Evolutionary conservation across 208 protist genomes (phyloP).

Genomic region (Trypanosoma lewisi): DNA sequence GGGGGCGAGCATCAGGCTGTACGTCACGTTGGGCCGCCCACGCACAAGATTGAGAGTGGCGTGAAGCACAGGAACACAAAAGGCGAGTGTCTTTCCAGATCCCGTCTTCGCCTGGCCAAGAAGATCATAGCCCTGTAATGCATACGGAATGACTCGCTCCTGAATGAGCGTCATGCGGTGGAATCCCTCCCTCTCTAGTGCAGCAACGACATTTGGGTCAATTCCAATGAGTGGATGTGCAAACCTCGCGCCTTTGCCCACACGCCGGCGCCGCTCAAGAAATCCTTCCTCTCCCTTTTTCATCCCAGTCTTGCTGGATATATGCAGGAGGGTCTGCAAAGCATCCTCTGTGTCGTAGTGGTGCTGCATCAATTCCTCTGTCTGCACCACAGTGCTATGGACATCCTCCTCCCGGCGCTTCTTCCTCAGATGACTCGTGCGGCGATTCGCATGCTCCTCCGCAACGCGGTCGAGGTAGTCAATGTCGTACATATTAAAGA

Average conservation of each 20-base stretch:
- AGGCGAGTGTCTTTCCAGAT: constrained; percentile 94
- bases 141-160: constrained; percentile 90
- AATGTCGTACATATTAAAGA: constrained; percentile 79
- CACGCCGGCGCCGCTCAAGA: constrained; percentile 25
- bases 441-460: constrained; percentile 69
- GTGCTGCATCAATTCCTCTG: constrained; percentile 34
- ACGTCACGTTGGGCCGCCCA: constrained; percentile 50
- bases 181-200: constrained; percentile 70
- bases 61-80: constrained; percentile 95
- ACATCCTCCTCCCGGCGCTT: constrained; percentile 21
- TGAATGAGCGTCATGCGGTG: constrained; percentile 93
- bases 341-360: constrained; percentile 31
- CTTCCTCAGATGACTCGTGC: constrained; percentile 34
- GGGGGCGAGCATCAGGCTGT: constrained; percentile 84
- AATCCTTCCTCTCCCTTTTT: constrained; percentile 21
- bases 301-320: background rate
- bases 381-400: constrained; percentile 22
- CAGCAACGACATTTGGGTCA: constrained; percentile 44
- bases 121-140: constrained; percentile 88
- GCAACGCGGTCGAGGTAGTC: constrained; percentile 75
- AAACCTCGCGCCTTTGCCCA: constrained; percentile 53
- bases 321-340: constrained; percentile 3
- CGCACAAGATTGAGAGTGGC: constrained; percentile 40
- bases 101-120: constrained; percentile 93
- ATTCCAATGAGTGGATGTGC: constrained; percentile 75